Base-by-base conservation (phyloP, 2,329 filamentous ascomycete species). In the Xylaria sp. region DNA sequence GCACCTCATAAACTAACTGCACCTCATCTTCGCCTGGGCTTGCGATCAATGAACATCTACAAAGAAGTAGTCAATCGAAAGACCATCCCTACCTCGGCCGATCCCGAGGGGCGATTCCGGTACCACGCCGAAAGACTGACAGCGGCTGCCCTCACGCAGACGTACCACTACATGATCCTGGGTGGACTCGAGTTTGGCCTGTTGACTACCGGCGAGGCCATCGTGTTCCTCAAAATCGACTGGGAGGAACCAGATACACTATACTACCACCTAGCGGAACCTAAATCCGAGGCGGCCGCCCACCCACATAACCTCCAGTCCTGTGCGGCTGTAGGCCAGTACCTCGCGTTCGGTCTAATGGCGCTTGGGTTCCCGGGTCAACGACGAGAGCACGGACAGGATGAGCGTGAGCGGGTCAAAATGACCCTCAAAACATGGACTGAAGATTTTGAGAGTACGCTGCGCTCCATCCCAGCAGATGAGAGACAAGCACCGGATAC, bases 111-210 rank as follows among this genome's bases (percentile, higher is more conserved):
- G 23, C 64, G 23, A n/a, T 70, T 70, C 55, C 48, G 23, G 47
- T 67, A 70, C 55, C 29, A 67, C 18, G 60, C 68, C 27, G 60
- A 67, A 58, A 67, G 44, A 54, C 61, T 70, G 35, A 67, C 64
- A 5, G 60, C 80, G 9, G 80, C 83, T 27, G 80, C 84, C 13
- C 74, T 87, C 44, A 82, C 82, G 4, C 81, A 87, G 74, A 81
- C 79, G 0, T 87, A 83, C 71, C 79, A 83, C 42, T 85, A 86
- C 73, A 87, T 87, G 80, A 79, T 87, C 12, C 72, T 82, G 59
- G 76, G 75, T 16, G 81, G 85, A 0, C 76, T 85, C 6, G 78
- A 82, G 64, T 84, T 83, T 68, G 79, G 84, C 13, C 76, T 79
- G 29, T 63, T 86, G 44, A 79, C 77, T 18, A 85, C 81, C 1